Evolutionary conservation across 2,329 filamentous ascomycete species (phyloP).

Genomic region (Curvularia lunata): DNA sequence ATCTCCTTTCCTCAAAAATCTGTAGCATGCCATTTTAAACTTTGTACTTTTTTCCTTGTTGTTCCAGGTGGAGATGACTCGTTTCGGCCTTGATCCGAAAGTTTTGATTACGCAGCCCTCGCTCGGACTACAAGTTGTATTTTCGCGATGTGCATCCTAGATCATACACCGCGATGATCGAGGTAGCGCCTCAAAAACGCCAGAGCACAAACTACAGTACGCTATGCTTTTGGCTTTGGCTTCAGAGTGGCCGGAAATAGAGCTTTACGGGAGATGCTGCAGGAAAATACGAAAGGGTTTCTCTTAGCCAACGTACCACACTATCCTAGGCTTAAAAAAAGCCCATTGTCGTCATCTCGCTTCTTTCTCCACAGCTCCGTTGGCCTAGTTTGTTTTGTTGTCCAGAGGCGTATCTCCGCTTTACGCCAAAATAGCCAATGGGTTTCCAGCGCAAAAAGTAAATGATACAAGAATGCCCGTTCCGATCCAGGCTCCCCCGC

Average conservation of each 20-base stretch:
- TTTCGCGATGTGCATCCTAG: neutral
- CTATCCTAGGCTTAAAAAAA: neutral
- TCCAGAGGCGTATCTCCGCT: neutral
- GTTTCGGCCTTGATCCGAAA: neutral
- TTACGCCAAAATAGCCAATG: slow-evolving; percentile 2
- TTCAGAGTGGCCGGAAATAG: neutral
- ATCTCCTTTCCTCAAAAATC: neutral
- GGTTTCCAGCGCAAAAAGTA: neutral
- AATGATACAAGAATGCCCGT: neutral
- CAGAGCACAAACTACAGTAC: neutral
- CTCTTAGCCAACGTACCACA: neutral
- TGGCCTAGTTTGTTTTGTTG: neutral
- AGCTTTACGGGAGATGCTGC: neutral
- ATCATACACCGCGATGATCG: neutral
- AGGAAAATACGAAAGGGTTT: neutral
- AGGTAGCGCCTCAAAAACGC: neutral
- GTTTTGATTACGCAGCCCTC: neutral
- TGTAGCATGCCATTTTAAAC: neutral
- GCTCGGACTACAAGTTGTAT: neutral
- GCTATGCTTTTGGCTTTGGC: neutral
- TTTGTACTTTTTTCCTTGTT: neutral
- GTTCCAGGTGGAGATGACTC: neutral
- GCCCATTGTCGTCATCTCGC: neutral
- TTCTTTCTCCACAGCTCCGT: neutral
- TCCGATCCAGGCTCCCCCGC: neutral